phyloP scores from a whole-genome alignment of 192 early-diverging fungal species.

The Dissophora globulifera region DNA sequence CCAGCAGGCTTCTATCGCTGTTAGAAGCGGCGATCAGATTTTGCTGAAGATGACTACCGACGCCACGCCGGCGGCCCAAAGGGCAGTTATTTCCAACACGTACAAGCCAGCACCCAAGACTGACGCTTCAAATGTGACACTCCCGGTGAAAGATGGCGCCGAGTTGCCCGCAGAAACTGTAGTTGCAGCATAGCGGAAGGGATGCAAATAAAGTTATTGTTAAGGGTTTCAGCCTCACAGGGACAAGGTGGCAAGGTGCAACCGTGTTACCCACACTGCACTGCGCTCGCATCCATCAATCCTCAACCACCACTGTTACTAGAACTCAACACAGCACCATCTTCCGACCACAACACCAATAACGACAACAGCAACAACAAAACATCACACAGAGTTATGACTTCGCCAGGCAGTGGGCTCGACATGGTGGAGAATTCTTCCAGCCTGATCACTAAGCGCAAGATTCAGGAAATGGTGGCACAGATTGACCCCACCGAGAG shows the following conservation, averaged over 20 bases:
- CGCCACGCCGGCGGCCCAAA: slow-evolving; percentile 11
- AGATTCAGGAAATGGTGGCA: slow-evolving; percentile 86
- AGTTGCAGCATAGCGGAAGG: too few relatives aligned
- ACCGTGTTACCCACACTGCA: too few relatives aligned
- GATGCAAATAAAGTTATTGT: too few relatives aligned
- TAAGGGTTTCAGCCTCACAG: too few relatives aligned
- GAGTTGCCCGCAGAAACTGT: not conserved
- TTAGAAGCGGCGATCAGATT: slow-evolving; percentile 76
- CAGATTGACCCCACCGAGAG: slow-evolving; percentile 84
- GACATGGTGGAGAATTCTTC: slow-evolving; percentile 48
- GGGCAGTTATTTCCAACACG: slow-evolving; percentile 18
- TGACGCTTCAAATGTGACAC: too few relatives aligned
- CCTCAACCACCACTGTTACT: too few relatives aligned
- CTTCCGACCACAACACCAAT: not conserved
- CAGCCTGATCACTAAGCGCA: slow-evolving; percentile 74
- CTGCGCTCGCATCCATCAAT: too few relatives aligned
- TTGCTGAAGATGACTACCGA: slow-evolving; percentile 61
- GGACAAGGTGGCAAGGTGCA: too few relatives aligned
- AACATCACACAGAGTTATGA: slow-evolving; percentile 20
- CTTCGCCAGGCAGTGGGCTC: slow-evolving; percentile 48
- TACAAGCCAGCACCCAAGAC: slow-evolving; percentile 4
- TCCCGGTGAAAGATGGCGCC: not conserved
- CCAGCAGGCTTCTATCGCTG: slow-evolving; percentile 71
- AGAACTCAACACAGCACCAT: not conserved
- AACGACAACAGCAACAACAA: not conserved